Percentiles rank a stretch among this genome's conserved stretches.
phyloP scores from a whole-genome alignment of 176 grass and related monocot species.

The Eremochloa ophiuroides region DNA sequence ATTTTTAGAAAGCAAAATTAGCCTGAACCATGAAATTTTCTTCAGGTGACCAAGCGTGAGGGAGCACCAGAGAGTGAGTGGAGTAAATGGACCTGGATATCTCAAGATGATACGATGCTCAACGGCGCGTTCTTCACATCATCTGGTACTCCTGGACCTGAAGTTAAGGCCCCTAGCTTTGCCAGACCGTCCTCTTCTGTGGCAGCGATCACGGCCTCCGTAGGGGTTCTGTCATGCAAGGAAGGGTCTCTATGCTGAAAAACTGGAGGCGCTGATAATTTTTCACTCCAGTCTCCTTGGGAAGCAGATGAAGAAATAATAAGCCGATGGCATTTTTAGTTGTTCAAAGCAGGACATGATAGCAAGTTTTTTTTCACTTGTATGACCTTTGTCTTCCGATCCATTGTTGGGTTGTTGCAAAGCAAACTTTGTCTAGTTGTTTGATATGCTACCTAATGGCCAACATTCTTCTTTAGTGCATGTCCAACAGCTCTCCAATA shows the following conservation, averaged over 20 bases:
- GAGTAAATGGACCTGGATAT: conserved; percentile 53
- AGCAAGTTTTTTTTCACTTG: too few relatives aligned
- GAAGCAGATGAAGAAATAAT: not conserved
- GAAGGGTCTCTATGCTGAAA: conserved; percentile 11
- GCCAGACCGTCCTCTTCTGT: not conserved
- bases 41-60: conserved; percentile 52
- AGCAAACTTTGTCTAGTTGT: too few relatives aligned
- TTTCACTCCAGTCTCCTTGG: not conserved
- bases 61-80: conserved; percentile 8
- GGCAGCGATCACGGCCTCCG: not conserved
- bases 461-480: too few relatives aligned
- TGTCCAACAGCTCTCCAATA: too few relatives aligned
- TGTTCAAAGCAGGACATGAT: too few relatives aligned
- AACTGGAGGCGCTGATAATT: not conserved
- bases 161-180: not conserved
- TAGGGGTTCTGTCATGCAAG: not conserved
- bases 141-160: conserved; percentile 9
- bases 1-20: not conserved
- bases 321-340: not conserved
- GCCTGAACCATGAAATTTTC: not conserved
- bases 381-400: too few relatives aligned
- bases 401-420: too few relatives aligned
- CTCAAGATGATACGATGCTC: conserved; percentile 43
- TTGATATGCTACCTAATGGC: too few relatives aligned
- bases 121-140: conserved; percentile 52